Percentiles rank a stretch among this genome's conserved stretches.
These are phyloP conservation scores for Funneliformis caledonium DNA, from an alignment of 371 early-diverging fungal species.

Conservation along the genomic window DNA sequence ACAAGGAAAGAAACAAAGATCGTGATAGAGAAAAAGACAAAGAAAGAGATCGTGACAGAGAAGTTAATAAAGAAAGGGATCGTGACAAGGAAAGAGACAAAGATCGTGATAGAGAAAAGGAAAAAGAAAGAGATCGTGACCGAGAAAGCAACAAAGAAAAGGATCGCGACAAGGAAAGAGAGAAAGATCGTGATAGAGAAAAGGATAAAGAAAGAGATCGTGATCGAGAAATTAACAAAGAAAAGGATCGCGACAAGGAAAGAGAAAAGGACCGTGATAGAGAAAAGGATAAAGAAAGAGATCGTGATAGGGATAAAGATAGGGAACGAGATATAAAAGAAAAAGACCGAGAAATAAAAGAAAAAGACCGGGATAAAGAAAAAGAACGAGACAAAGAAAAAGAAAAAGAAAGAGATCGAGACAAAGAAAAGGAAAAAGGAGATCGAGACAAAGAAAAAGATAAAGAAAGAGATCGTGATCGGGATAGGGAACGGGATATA, in stretches of 20 bases:
- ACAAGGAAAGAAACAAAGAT: conserved; percentile 42
- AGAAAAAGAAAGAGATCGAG: conserved; percentile 20
- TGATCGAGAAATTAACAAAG: not conserved
- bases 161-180: not conserved
- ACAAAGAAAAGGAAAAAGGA: conserved; percentile 8
- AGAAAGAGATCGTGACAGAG: conserved; percentile 13
- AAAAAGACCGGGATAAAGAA: not conserved
- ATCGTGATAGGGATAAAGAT: conserved; percentile 11
- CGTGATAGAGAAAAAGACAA: conserved; percentile 34
- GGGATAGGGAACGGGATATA: not conserved
- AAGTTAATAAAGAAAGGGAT: not conserved
- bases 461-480: not conserved
- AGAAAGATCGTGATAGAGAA: not conserved
- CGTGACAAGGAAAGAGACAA: conserved; percentile 3
- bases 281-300: not conserved
- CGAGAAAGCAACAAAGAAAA: conserved; percentile 5
- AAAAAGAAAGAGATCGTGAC: conserved; percentile 9
- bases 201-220: not conserved
- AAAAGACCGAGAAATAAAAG: not conserved
- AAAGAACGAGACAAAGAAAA: conserved; percentile 10
- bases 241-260: not conserved
- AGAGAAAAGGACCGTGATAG: conserved; percentile 4
- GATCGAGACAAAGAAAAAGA: conserved; percentile 24
- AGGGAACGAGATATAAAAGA: conserved; percentile 5
- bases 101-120: conserved; percentile 7